Base-by-base conservation (phyloP, 352 stramenopile genomes). In the Globisporangium iwayamae region DNA sequence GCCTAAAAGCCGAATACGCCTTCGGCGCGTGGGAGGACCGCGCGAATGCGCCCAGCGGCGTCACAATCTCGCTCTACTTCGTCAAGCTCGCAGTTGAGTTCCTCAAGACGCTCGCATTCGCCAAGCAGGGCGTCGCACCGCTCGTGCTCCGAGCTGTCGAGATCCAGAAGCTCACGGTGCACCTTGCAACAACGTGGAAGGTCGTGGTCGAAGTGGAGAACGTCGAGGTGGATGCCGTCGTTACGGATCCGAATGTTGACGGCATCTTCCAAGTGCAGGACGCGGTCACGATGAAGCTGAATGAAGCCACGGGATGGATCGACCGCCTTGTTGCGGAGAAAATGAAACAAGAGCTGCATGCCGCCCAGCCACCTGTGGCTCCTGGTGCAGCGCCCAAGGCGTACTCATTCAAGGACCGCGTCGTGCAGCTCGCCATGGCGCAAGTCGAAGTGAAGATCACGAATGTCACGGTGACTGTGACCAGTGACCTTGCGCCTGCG, bases 331-430 rank as follows among this genome's bases (percentile, higher is more conserved):
- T 79, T 4, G 53, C 55, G 0, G 65, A 83, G 25, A 82, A 81
- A 50, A 74, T 67, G 32, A 56, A 41, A 22, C 4, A 85, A 74
- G 57, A 60, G 46, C 45, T 67, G 82, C 52, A 53, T 71, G 60
- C 61, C 61, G 34, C 20, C 39, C 60, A 38, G 22, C 59, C 3
- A 7, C 6, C 45, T 41, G 34, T 32, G 45, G 43, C 28, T 13
- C 47, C 60, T 11, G 63, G 58, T 48, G 39, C 60, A 11, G 39
- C 63, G 11, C 41, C 67, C 3, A 80, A 74, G 38, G 51, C 60
- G 18, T 89, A 84, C 51, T 73, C 71, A 11, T 87, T 87, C 41
- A 86, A 87, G 34, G 80, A 89, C 57, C 80, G 80, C 34, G 76
- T 88, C 30, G 55, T 89, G 22, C 80, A 89, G 63, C 67, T 80